Conservation (phyloP, 441 rosid genomes). For the Hypseocharis bilobata region DNA sequence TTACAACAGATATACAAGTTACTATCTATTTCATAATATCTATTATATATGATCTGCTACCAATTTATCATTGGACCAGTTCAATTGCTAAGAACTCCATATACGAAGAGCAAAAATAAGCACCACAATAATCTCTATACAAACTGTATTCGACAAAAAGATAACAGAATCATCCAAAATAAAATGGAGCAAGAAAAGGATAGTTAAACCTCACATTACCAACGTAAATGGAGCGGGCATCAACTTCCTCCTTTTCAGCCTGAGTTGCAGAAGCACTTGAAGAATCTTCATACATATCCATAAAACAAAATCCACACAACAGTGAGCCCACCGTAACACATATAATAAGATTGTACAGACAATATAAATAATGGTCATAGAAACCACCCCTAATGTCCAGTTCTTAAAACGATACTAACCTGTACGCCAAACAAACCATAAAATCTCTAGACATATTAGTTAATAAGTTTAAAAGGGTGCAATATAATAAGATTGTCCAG, state of each 20-base stretch:
- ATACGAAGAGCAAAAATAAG: background rate
- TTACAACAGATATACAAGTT: background rate
- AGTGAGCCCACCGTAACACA: background rate
- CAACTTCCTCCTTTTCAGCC: slow-evolving; percentile 75
- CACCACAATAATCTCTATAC: background rate
- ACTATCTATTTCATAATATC: background rate
- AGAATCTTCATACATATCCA: slow-evolving; percentile 40
- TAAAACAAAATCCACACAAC: background rate
- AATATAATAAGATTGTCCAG: background rate
- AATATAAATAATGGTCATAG: background rate
- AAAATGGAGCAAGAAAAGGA: slow-evolving; percentile 15
- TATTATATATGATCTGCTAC: background rate
- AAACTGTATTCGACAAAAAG: background rate
- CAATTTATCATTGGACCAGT: background rate
- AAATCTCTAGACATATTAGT: background rate
- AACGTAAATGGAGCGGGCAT: slow-evolving; percentile 63
- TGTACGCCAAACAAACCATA: background rate
- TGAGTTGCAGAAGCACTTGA: slow-evolving; percentile 40
- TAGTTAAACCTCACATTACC: slow-evolving; percentile 56
- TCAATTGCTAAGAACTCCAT: background rate
- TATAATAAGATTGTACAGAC: background rate
- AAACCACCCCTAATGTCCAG: too few species aligned
- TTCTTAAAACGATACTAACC: background rate
- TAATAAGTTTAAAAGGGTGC: too few species aligned
- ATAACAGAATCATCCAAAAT: background rate